Evolutionary conservation across 1,284 basidiomycete genomes (phyloP).

Genomic region (Kalmanozyma brasiliensis): DNA sequence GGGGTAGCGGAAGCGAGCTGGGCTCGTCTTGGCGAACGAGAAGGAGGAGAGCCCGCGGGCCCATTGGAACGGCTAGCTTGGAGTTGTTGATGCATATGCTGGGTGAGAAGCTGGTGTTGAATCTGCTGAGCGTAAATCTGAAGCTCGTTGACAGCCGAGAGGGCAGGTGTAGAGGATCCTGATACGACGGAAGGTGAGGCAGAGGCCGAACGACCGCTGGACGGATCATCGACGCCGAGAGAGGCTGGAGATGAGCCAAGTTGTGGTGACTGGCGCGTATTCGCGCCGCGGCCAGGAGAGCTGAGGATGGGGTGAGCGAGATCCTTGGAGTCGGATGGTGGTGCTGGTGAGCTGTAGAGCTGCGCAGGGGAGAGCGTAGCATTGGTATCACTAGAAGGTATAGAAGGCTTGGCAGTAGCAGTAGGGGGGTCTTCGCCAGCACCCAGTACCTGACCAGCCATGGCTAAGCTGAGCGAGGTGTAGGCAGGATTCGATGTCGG

Average conservation of each 20-base stretch:
- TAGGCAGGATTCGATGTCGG: conserved; percentile 15
- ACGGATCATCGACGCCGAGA: conserved; percentile 18
- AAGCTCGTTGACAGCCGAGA: conserved; percentile 30
- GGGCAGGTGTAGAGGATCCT: conserved; percentile 35
- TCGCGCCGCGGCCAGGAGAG: conserved; percentile 8
- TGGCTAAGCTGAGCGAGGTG: conserved; percentile 27
- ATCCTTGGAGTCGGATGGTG: conserved; percentile 28
- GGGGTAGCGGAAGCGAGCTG: conserved; percentile 20
- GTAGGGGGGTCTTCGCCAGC: conserved; percentile 8
- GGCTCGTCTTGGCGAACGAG: conserved; percentile 4
- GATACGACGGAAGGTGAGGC: conserved; percentile 32
- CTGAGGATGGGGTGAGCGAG: conserved; percentile 38
- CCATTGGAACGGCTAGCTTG: background rate
- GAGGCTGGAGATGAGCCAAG: conserved; percentile 10
- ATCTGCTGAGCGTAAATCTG: conserved; percentile 43
- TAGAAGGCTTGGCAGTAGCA: background rate
- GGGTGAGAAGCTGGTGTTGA: conserved; percentile 41
- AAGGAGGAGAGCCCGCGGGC: conserved; percentile 2
- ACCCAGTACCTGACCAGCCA: conserved; percentile 29
- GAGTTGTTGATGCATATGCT: conserved; percentile 40
- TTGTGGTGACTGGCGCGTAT: background rate
- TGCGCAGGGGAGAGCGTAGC: conserved; percentile 4
- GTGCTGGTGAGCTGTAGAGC: conserved; percentile 37
- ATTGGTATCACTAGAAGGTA: background rate
- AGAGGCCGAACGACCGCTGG: conserved; percentile 25